Conservation (phyloP, 257 asterid genomes). For the Solanum raphanifolium region DNA sequence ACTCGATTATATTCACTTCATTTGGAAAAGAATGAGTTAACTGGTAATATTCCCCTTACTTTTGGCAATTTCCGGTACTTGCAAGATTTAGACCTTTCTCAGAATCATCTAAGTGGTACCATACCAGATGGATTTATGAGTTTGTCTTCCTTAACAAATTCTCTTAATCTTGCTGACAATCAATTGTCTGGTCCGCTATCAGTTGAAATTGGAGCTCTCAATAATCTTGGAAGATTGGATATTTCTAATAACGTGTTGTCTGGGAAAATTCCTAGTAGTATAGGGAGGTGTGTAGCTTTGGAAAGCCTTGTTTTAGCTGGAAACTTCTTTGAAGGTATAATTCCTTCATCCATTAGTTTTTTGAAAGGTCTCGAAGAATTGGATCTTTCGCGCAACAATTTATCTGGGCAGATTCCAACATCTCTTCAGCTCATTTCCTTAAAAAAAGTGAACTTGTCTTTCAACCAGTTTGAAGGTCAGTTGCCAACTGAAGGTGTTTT, state of each 20-base stretch:
- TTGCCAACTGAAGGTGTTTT: conserved; percentile 17
- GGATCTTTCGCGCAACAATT: conserved; percentile 21
- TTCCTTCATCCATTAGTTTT: conserved; percentile 13
- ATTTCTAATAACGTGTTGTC: conserved; percentile 21
- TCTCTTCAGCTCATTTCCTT: conserved; percentile 6
- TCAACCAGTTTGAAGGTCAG: conserved; percentile 23
- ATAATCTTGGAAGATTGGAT: not conserved
- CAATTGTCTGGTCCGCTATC: conserved; percentile 6
- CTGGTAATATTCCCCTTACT: conserved; percentile 2
- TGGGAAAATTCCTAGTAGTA: conserved; percentile 8
- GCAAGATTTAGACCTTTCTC: conserved; percentile 7
- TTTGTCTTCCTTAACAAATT: not conserved
- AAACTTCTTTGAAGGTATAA: conserved; percentile 11
- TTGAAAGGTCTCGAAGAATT: conserved; percentile 3
- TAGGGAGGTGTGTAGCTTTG: conserved; percentile 6
- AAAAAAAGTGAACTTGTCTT: conserved; percentile 13
- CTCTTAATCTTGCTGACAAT: conserved; percentile 8
- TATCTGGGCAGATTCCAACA: conserved; percentile 17
- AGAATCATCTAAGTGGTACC: conserved; percentile 13
- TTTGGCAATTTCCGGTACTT: conserved; percentile 4
- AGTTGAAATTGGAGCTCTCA: not conserved
- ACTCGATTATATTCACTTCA: not conserved
- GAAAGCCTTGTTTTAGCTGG: conserved; percentile 12
- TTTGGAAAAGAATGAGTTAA: not conserved
- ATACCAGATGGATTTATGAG: not conserved